phyloP scores from a whole-genome alignment of 495 filamentous ascomycete genomes.

The Aspergillus avenaceus region DNA sequence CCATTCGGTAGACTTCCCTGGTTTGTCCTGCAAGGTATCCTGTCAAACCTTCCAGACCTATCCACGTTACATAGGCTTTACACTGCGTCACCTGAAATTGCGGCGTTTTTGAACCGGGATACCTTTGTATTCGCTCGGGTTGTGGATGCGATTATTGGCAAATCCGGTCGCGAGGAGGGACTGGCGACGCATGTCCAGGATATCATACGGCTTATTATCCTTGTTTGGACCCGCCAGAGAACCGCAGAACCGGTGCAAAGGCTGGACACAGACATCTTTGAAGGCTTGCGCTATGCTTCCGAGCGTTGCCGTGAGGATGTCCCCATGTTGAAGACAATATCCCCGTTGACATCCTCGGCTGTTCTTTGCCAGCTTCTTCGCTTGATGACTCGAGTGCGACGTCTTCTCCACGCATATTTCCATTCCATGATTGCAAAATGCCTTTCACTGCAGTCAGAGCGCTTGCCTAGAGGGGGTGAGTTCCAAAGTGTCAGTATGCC shows the following conservation, averaged over 20 bases:
- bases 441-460: neutral
- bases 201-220: neutral
- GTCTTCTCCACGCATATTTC: neutral
- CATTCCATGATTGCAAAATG: neutral
- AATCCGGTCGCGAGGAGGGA: neutral
- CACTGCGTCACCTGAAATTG: conserved; percentile 2
- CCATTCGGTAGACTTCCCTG: conserved; percentile 10
- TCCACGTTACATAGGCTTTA: conserved; percentile 4
- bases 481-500: too few species aligned
- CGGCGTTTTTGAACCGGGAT: neutral
- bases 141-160: conserved; percentile 2
- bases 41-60: conserved; percentile 3
- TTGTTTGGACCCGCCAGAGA: neutral
- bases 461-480: neutral
- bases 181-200: neutral
- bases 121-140: neutral
- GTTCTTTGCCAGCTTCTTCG: neutral
- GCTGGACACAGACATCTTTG: neutral
- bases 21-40: conserved; percentile 5
- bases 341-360: neutral
- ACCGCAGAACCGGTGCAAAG: neutral
- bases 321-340: neutral
- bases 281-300: neutral
- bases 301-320: neutral
- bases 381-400: neutral